Base-by-base conservation (phyloP, 148 eudicot genomes). In the Hydrangea macrophylla region DNA sequence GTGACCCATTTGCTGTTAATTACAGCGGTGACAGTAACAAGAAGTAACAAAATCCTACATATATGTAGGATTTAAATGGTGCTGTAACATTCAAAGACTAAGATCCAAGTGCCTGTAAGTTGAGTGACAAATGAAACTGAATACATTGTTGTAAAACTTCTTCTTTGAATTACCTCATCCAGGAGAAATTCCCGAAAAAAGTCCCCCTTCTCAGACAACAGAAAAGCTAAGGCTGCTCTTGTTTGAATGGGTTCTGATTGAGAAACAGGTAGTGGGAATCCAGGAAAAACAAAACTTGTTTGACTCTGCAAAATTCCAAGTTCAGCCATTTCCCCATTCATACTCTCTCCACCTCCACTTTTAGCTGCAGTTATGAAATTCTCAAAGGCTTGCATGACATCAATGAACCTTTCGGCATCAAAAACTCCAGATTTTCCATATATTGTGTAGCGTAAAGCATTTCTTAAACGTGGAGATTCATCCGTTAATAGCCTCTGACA, bases 371-470 rank as follows among this genome's bases (percentile, higher is more conserved):
- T 80, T 61, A 87, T 85, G 74, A 94, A 94, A 67, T 20, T 90
- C 70, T 94, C 99, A 65, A 94, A 94, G 72, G 99, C 99, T 94
- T 94, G 97, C 99, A 94, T 94, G 57, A 94, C 99, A 83, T 94
- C 99, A 55, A 94, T 84, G 67, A 94, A 94, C 75, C 99, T 85
- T 76, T 90, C 99, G 50, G 99, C 99, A 80, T 94, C 93, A 79
- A 94, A 94, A 56, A 90, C 90, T 64, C 99, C 99, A 70, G 96
- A 74, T 79, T 84, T 90, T 45, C 99, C 99, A 78, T 94, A 94
- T 71, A 94, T 85, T 17, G 97, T 94, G 82, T 94, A 94, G 9
- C 96, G 96, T 57, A 94, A 80, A 62, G 99, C 99, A 73, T 58
- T 88, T 77, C 97, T 83, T 75, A 94, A 72, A 36, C 99, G 96